Evolutionary conservation across 2,329 filamentous ascomycete species (phyloP).

Genomic region (Talaromyces funiculosus): DNA sequence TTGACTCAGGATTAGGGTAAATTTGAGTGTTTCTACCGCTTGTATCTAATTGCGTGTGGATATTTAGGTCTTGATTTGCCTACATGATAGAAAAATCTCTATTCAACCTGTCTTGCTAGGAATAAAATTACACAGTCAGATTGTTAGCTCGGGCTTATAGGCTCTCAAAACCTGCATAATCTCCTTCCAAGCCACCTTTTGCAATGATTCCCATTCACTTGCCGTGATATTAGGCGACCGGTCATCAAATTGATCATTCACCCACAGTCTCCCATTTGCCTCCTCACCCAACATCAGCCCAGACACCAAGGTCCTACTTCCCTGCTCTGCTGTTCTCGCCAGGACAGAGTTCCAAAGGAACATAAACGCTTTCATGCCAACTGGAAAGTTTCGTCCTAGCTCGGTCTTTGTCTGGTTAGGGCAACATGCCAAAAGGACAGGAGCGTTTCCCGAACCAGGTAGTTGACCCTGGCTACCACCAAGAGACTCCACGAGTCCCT

Average conservation of each 20-base stretch:
- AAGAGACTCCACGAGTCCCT: slow-evolving; percentile 10
- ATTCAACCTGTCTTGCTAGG: no score
- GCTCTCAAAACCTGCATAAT: slow-evolving; percentile 8
- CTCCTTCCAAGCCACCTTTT: slow-evolving; percentile 8
- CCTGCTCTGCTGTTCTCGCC: slow-evolving; percentile 9
- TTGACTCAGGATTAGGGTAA: no score
- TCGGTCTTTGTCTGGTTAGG: slow-evolving; percentile 9
- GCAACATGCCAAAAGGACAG: slow-evolving; percentile 9
- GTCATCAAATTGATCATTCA: slow-evolving; percentile 10
- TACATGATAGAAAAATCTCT: no score
- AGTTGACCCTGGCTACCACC: slow-evolving; percentile 5
- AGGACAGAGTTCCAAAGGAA: not conserved
- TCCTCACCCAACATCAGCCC: slow-evolving; percentile 7
- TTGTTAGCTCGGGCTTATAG: not conserved
- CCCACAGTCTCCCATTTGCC: slow-evolving; percentile 12
- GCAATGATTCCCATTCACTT: slow-evolving; percentile 7
- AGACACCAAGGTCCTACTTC: slow-evolving; percentile 6
- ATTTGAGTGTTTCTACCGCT: no score
- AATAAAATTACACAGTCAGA: not conserved
- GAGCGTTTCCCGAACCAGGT: not conserved
- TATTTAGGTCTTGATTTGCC: no score
- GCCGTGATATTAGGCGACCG: slow-evolving; percentile 6
- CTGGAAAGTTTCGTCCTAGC: slow-evolving; percentile 3
- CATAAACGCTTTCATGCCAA: not conserved
- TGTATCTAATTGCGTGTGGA: no score